Conservation (phyloP, 306 rosid species). For the Acacia crassicarpa region DNA sequence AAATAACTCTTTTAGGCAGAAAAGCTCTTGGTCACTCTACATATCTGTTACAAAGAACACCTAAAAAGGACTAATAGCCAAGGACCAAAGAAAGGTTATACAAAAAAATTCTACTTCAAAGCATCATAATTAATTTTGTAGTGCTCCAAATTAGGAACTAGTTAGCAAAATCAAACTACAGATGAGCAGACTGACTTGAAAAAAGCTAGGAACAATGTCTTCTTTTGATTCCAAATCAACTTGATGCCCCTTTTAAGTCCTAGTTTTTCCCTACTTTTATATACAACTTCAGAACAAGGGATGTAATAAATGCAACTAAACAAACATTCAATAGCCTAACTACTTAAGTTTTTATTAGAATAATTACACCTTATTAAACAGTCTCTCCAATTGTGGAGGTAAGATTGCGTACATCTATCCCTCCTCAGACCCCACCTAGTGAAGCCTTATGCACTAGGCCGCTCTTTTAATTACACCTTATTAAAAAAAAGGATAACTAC, state of each 20-base stretch:
- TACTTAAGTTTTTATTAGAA: too few relatives aligned
- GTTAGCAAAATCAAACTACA: slow-evolving; percentile 11
- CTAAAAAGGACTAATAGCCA: background rate
- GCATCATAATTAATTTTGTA: background rate
- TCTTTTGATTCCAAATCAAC: slow-evolving; percentile 2
- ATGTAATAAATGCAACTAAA: too few relatives aligned
- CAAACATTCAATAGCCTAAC: too few relatives aligned
- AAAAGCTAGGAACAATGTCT: background rate
- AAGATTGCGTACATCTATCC: too few relatives aligned
- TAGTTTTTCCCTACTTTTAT: slow-evolving; percentile 5
- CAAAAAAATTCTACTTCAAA: background rate
- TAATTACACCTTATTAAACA: too few relatives aligned
- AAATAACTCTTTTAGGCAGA: background rate
- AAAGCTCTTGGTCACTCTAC: background rate
- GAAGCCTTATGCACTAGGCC: too few relatives aligned
- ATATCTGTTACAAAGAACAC: background rate
- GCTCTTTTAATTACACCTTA: too few relatives aligned
- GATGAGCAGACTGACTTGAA: slow-evolving; percentile 18
- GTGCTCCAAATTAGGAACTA: slow-evolving; percentile 17
- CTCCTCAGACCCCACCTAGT: too few relatives aligned
- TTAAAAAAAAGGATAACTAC: too few relatives aligned
- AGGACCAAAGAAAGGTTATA: slow-evolving; percentile 1
- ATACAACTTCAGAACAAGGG: too few relatives aligned
- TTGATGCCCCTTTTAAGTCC: background rate
- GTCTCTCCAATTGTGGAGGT: too few relatives aligned